These are phyloP conservation scores for Xylaria sp. DNA, from an alignment of 2,329 filamentous ascomycete species.

Conservation along the genomic window DNA sequence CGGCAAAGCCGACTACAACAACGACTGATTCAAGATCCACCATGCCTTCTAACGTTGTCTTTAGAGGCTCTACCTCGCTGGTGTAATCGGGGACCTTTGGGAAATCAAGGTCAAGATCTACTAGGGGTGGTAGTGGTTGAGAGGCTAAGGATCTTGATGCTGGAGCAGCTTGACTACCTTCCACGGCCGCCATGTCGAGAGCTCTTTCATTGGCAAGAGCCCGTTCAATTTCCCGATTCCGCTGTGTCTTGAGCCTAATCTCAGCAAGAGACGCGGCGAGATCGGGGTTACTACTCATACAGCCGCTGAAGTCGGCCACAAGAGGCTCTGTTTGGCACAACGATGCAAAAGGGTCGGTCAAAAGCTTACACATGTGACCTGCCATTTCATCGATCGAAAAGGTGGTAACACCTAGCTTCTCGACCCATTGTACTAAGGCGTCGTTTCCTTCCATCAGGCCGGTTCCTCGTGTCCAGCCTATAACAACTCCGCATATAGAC, in stretches of 20 bases:
- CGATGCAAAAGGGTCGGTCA: background rate
- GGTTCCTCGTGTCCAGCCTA: slow-evolving; percentile 98
- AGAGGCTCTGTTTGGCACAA: background rate
- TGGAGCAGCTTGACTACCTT: background rate
- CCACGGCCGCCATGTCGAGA: background rate
- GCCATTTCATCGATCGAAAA: slow-evolving; percentile 99
- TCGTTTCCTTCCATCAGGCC: slow-evolving; percentile 98
- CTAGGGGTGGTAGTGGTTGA: background rate
- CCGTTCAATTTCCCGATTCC: background rate
- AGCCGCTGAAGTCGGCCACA: background rate
- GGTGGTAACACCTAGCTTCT: slow-evolving; percentile 94
- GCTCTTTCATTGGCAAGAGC: background rate
- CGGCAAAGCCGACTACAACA: slow-evolving; percentile 94
- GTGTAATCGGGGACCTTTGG: slow-evolving; percentile 37
- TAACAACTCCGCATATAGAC: slow-evolving; percentile 96
- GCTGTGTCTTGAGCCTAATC: background rate
- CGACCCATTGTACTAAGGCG: slow-evolving; percentile 93
- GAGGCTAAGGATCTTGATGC: background rate
- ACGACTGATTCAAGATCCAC: slow-evolving; percentile 97
- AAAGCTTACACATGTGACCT: background rate
- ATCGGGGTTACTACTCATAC: background rate
- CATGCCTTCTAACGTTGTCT: slow-evolving; percentile 79
- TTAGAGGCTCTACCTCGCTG: slow-evolving; percentile 30
- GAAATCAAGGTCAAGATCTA: slow-evolving; percentile 7
- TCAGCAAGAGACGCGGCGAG: background rate